phyloP scores from a whole-genome alignment of 2,329 filamentous ascomycete genomes.

The Aspergillus ochraceoroseus region DNA sequence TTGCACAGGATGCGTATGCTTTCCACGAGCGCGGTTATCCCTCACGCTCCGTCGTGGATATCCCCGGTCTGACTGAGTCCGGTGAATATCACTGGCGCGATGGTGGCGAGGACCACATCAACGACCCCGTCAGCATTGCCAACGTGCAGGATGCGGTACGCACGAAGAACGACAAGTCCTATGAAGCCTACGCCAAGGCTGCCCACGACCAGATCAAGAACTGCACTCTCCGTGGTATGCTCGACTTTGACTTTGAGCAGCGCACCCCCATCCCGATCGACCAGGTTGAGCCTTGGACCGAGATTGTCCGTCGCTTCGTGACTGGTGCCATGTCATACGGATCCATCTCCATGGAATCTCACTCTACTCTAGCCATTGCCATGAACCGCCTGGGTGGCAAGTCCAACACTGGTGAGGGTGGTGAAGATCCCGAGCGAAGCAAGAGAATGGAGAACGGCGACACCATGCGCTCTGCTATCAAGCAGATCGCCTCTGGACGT shows the following conservation, averaged over 20 bases:
- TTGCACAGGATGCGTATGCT: constrained; percentile 89
- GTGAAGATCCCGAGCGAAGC: constrained; percentile 89
- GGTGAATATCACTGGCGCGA: constrained; percentile 99
- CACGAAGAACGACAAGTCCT: constrained; percentile 97
- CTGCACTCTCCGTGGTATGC: constrained; percentile 86
- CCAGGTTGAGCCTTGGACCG: constrained; percentile 96
- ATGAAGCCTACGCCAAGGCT: constrained; percentile 88
- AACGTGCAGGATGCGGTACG: constrained; percentile 96
- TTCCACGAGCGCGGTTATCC: constrained; percentile 94
- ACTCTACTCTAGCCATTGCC: constrained; percentile 89
- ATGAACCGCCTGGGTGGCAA: constrained; percentile 97
- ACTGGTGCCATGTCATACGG: constrained; percentile 98
- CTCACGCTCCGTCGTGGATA: constrained; percentile 66
- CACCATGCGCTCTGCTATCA: constrained; percentile 95
- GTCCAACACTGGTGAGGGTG: constrained; percentile 96
- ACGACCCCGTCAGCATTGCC: constrained; percentile 89
- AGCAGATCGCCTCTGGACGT: constrained; percentile 91
- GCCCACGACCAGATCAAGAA: constrained; percentile 96
- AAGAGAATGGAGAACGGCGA: constrained; percentile 83
- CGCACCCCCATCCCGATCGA: constrained; percentile 81
- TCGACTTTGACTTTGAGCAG: constrained; percentile 95
- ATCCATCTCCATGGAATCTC: constrained; percentile 97
- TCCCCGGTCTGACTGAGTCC: constrained; percentile 80
- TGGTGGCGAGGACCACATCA: constrained; percentile 90
- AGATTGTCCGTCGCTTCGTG: constrained; percentile 93